Percentiles rank a stretch among this genome's conserved stretches.
Conservation (phyloP, 192 early-diverging fungal genomes). For the Coemansia sp. region DNA sequence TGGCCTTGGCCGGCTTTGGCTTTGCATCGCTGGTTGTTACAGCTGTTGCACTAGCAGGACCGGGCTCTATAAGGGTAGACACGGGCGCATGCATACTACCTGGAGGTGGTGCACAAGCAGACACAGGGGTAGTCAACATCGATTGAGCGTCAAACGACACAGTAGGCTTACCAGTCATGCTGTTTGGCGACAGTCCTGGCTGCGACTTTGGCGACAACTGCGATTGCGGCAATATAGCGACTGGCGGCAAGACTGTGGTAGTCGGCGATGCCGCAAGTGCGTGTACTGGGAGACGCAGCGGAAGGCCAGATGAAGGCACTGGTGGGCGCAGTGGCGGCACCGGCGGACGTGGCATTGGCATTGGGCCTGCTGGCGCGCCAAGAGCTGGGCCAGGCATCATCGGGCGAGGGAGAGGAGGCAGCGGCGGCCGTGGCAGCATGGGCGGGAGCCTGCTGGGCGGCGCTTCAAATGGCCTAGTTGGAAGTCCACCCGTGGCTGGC, state of each 20-base stretch:
- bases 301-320: slow-evolving; percentile 13
- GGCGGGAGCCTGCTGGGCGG: neutral
- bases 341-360: slow-evolving; percentile 12
- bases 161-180: slow-evolving; percentile 39
- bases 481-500: slow-evolving; percentile 8
- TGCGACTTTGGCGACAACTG: neutral
- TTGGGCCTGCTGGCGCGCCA: neutral
- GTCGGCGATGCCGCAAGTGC: neutral
- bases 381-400: slow-evolving; percentile 5
- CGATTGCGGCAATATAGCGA: neutral
- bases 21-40: slow-evolving; percentile 13
- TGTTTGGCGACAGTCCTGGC: neutral
- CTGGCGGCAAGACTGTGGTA: neutral
- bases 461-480: slow-evolving; percentile 8
- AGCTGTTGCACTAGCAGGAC: neutral
- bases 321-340: slow-evolving; percentile 7
- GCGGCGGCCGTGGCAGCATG: neutral
- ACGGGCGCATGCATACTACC: slow-evolving; percentile 6
- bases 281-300: slow-evolving; percentile 3
- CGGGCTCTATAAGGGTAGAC: slow-evolving; percentile 6
- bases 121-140: slow-evolving; percentile 26
- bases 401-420: slow-evolving; percentile 6
- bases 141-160: slow-evolving; percentile 22
- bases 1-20: slow-evolving; percentile 19
- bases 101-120: slow-evolving; percentile 18